Base-by-base conservation (phyloP, 495 filamentous ascomycete genomes). In the Margaritispora aquatica region DNA sequence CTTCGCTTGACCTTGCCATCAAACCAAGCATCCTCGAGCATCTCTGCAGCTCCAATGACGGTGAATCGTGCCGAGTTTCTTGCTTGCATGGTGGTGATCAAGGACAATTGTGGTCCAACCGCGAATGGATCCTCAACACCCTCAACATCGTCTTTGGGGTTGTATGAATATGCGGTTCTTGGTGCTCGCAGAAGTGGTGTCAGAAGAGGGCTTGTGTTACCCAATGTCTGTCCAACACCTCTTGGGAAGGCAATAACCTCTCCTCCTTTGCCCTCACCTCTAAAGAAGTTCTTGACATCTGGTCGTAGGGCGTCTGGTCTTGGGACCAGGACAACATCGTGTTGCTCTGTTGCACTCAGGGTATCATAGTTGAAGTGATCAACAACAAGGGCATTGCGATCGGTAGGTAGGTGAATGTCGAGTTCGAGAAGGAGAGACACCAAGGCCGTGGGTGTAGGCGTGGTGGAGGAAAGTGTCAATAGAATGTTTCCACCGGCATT, bases 281-380 rank as follows among this genome's bases (percentile, higher is more conserved):
- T 77, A 73, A 96, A 96, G 76, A 85, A 91, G 66, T 89, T 80
- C 77, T 87, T 92, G 59, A 90, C 79, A 65, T 85, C 88, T 11
- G 80, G 63, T 57, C 88, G 83, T 57, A 87, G 65, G 21, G 80
- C 65, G 54, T 76, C 74, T 9, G 88, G 86, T 27, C 79, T 74
- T 24, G 85, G 81, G 27, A 96, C 74, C 44, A 97, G 74, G 51
- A 97, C 80, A 26, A 96, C 88, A 75, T 97, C 90, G 73, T 97
- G 94, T 68, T 84, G 84, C 60, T 96, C 91, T 31, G 82, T 60
- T 11, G 90, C 84, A 54, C 85, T 90, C 26, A 81, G 55, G 38
- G 80, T 80, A 67, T 97, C 93, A 74, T 95, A 90, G 74, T 90
- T 89, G 82, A 96, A 96, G 79, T 98, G 94, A 70, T 98, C 94